Evolutionary conservation across 139 green algal species (phyloP).

Genomic region (Desmodesmus armatus): DNA sequence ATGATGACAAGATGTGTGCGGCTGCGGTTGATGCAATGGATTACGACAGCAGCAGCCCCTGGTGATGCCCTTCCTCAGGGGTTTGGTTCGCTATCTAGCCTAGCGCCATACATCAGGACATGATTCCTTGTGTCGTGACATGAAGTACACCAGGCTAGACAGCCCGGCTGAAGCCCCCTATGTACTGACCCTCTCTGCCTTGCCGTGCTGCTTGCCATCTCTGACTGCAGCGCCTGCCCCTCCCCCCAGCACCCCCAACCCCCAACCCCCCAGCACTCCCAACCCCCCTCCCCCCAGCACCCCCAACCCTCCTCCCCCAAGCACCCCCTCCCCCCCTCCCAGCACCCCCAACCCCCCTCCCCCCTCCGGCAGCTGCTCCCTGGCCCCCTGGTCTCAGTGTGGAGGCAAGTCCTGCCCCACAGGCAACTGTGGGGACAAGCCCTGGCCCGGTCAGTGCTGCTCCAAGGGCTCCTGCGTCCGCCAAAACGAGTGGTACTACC

Average conservation of each 20-base stretch:
- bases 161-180: no score
- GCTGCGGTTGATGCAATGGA: not conserved
- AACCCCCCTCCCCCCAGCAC: not conserved
- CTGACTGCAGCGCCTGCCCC: no score
- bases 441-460: conserved; percentile 16
- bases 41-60: no score
- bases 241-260: not conserved
- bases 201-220: not conserved
- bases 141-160: no score
- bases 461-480: conserved; percentile 22
- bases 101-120: no score
- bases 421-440: not conserved
- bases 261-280: not conserved
- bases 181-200: no score
- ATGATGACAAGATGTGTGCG: no score
- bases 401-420: conserved; percentile 17
- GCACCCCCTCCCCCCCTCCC: not conserved
- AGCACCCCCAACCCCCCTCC: not conserved
- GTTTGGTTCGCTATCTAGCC: no score
- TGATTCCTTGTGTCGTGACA: no score
- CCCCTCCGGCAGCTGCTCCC: not conserved
- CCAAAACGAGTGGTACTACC: conserved; percentile 21
- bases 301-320: not conserved
- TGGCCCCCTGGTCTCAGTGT: not conserved
- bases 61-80: no score